Base-by-base conservation (phyloP, 1,284 basidiomycete genomes). In the Cutaneotrichosporon mucoides region DNA sequence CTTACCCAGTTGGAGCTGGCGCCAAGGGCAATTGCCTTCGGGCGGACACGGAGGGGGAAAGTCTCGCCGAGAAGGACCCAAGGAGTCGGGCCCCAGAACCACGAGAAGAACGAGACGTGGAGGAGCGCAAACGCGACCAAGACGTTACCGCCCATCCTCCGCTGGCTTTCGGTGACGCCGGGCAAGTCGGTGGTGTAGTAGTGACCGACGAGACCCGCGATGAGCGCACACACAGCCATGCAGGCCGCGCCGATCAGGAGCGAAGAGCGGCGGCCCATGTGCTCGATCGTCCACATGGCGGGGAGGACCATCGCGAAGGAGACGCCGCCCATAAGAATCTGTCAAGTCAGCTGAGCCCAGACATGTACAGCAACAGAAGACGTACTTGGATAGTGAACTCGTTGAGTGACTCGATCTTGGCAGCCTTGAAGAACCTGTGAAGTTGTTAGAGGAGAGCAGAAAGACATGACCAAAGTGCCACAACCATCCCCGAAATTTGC, bases 1-100 rank as follows among this genome's bases (percentile, higher is more conserved):
- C 64, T 75, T 75, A 16, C 42, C 36, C 52, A 49, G 48, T 49
- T 36, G 1, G 52, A 36, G 4, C 41, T 84, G 16, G 84, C 84
- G 7, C 88, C 88, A 38, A 89, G 79, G 0, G 87, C 87, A 68
- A 90, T 89, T 58, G 82, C 80, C 74, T 90, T 89, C 24, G 88
- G 82, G 48, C 88, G 82, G 11, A 90, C 85, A 59, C 87, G 84
- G n/a, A 88, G 82, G 2, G 88, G 88, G 79, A 84, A 85, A 41
- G 81, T 83, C 76, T 86, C 85, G 55, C 83, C 83, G 24, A 85
- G 79, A 66, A 84, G 81, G 15, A 85, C 85, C 81, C 82, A 87
- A 68, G 86, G 87, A 11, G 84, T 70, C 16, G 69, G 67, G 24
- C 69, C 88, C 86, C 86, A 89, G 80, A 87, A 87, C 60, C 86